Evolutionary conservation across 306 rosid species (phyloP).

Genomic region (Fragaria iinumae): DNA sequence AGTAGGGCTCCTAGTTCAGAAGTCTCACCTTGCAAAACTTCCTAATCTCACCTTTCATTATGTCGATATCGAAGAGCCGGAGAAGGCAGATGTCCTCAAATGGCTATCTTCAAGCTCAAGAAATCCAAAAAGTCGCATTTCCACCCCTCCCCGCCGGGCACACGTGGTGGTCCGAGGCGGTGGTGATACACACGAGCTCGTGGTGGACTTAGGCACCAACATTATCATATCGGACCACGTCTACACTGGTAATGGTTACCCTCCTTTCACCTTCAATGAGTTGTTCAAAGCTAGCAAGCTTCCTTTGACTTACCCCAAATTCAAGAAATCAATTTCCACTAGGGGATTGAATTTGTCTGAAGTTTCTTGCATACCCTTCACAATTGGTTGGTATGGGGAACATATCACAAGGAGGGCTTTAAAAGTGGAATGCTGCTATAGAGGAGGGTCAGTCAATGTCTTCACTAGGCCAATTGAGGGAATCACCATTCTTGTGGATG

Average conservation of each 20-base stretch:
- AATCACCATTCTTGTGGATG: constrained; percentile 53
- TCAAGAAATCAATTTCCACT: constrained; percentile 45
- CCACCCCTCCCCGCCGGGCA: constrained; percentile 52
- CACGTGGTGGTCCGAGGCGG: constrained; percentile 63
- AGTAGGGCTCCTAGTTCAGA: constrained; percentile 47
- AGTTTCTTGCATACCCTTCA: constrained; percentile 77
- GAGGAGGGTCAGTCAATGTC: constrained; percentile 61
- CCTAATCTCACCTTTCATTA: constrained; percentile 74
- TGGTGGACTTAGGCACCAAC: constrained; percentile 49
- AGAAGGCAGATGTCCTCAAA: constrained; percentile 58
- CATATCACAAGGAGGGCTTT: constrained; percentile 52
- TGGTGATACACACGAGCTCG: constrained; percentile 58
- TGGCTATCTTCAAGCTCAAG: constrained; percentile 59
- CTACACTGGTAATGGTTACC: constrained; percentile 70
- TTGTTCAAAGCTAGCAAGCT: constrained; percentile 66
- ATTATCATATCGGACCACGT: constrained; percentile 50
- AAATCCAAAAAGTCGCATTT: constrained; percentile 15
- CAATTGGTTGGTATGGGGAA: constrained; percentile 87
- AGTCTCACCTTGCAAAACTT: constrained; percentile 55
- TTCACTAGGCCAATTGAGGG: constrained; percentile 88
- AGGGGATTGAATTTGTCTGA: constrained; percentile 69
- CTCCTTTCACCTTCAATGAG: constrained; percentile 68
- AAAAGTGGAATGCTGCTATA: constrained; percentile 59
- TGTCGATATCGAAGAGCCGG: constrained; percentile 73
- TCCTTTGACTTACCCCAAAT: constrained; percentile 54